Evolutionary conservation across 495 filamentous ascomycete genomes (phyloP).

Genomic region (Xylaria grammica): DNA sequence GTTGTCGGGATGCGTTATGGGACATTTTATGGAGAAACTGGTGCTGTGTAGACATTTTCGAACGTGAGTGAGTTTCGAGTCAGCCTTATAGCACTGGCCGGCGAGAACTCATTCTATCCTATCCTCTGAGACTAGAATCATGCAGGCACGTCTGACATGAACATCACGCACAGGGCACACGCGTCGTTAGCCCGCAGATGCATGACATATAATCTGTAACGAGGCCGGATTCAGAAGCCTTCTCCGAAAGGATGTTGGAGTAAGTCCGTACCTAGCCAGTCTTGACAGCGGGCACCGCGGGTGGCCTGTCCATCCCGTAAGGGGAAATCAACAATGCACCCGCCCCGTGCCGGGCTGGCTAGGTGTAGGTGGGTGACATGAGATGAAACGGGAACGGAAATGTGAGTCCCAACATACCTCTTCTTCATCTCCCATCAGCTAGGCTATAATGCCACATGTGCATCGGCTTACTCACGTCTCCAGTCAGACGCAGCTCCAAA

Average conservation of each 20-base stretch:
- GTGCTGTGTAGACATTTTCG: not conserved
- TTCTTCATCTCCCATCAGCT: not conserved
- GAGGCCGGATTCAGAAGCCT: conserved; percentile 12
- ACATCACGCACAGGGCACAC: conserved; percentile 19
- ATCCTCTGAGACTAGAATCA: conserved; percentile 17
- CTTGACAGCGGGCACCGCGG: not conserved
- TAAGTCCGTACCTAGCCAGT: not conserved
- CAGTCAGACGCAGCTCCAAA: conserved; percentile 3
- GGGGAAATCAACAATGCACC: conserved; percentile 10
- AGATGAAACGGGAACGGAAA: conserved; percentile 18
- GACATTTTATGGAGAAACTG: not conserved
- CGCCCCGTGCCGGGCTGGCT: conserved; percentile 9
- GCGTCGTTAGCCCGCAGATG: conserved; percentile 20
- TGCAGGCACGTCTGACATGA: conserved; percentile 26
- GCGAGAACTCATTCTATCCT: not conserved
- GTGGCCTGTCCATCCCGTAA: conserved; percentile 8
- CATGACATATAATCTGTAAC: conserved; percentile 23
- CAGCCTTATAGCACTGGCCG: conserved; percentile 19
- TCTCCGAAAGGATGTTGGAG: conserved; percentile 7
- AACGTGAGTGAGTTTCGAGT: not conserved
- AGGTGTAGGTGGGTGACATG: not conserved
- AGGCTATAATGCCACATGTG: not conserved
- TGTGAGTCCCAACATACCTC: not conserved
- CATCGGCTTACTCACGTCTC: conserved; percentile 5
- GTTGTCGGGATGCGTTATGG: not conserved